phyloP scores from a whole-genome alignment of 139 green algal genomes.

The Tetraselmis chui region DNA sequence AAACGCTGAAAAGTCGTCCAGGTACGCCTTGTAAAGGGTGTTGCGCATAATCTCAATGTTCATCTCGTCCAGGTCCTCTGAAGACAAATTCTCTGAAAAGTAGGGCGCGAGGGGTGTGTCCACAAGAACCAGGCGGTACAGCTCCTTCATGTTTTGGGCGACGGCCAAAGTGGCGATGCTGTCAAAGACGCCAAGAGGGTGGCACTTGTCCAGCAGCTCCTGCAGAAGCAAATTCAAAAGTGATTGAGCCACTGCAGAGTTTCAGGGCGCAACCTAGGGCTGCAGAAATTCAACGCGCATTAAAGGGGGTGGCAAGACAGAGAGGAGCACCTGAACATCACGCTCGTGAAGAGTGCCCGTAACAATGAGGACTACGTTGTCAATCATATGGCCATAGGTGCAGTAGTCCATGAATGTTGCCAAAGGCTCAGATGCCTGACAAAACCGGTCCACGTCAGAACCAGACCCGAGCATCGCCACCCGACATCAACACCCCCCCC shows the following conservation, averaged over 20 bases:
- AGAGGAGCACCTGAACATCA: slow-evolving; percentile 71
- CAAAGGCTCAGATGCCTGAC: slow-evolving; percentile 79
- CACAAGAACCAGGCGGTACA: slow-evolving; percentile 93
- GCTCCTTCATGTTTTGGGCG: slow-evolving; percentile 91
- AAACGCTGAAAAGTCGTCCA: slow-evolving; percentile 92
- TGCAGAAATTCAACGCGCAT: not conserved
- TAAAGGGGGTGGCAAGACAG: not conserved
- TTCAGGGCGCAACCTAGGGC: not conserved
- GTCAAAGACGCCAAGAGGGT: slow-evolving; percentile 98
- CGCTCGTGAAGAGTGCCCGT: slow-evolving; percentile 94
- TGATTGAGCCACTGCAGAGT: too few species aligned
- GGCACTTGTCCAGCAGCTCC: slow-evolving; percentile 97
- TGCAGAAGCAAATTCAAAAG: too few species aligned
- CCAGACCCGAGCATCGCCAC: too few species aligned
- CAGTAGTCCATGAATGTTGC: slow-evolving; percentile 95
- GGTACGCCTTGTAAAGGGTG: slow-evolving; percentile 97
- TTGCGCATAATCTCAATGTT: slow-evolving; percentile 98
- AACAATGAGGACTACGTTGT: slow-evolving; percentile 99
- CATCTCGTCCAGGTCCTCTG: slow-evolving; percentile 94
- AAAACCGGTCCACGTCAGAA: too few species aligned
- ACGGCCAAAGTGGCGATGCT: slow-evolving; percentile 90
- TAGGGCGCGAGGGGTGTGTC: slow-evolving; percentile 96
- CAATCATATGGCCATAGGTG: slow-evolving; percentile 99
- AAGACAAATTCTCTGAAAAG: slow-evolving; percentile 62
- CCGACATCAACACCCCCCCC: too few species aligned